Evolutionary conservation across 202 grass and related monocot genomes (phyloP).

Genomic region (Hordeum pubiflorum): DNA sequence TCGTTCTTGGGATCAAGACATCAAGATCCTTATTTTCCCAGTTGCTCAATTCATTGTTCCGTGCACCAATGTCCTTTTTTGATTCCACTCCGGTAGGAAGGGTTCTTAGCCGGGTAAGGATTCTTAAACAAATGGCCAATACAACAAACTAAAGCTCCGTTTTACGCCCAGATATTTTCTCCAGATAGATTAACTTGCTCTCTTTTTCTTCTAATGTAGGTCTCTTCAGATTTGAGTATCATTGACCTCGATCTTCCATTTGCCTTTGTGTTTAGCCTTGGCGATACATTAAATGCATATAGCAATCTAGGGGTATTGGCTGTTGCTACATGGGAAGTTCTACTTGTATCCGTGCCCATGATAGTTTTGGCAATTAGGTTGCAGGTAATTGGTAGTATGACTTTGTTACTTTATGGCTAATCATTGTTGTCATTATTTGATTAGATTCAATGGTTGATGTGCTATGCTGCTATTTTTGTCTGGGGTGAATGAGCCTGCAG

Average conservation of each 20-base stretch:
- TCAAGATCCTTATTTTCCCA: constrained; percentile 88
- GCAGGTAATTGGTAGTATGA: constrained; percentile 50
- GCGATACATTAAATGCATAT: constrained; percentile 52
- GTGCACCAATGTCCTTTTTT: constrained; percentile 81
- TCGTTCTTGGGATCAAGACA: constrained; percentile 65
- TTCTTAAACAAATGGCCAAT: not conserved
- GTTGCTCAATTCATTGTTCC: constrained; percentile 61
- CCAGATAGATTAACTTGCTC: not conserved
- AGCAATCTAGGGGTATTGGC: constrained; percentile 74
- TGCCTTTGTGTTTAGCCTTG: constrained; percentile 37
- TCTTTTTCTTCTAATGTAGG: constrained; percentile 35
- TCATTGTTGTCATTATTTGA: not conserved
- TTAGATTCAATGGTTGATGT: constrained; percentile 17
- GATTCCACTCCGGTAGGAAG: constrained; percentile 94
- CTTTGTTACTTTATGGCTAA: not conserved
- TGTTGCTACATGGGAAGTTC: constrained; percentile 80
- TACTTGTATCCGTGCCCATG: constrained; percentile 64
- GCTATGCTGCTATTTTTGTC: not conserved
- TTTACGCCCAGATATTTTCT: not conserved
- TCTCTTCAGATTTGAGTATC: constrained; percentile 75
- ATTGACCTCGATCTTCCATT: constrained; percentile 92
- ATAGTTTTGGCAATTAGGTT: constrained; percentile 57
- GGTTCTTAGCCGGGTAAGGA: constrained; percentile 78
- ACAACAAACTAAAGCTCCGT: not conserved
- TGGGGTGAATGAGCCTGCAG: not conserved